A percentile compares a stretch with the other conserved stretches of the same genome.
Evolutionary conservation across 1,284 basidiomycete genomes (phyloP).

Genomic region (Thelephora terrestris): DNA sequence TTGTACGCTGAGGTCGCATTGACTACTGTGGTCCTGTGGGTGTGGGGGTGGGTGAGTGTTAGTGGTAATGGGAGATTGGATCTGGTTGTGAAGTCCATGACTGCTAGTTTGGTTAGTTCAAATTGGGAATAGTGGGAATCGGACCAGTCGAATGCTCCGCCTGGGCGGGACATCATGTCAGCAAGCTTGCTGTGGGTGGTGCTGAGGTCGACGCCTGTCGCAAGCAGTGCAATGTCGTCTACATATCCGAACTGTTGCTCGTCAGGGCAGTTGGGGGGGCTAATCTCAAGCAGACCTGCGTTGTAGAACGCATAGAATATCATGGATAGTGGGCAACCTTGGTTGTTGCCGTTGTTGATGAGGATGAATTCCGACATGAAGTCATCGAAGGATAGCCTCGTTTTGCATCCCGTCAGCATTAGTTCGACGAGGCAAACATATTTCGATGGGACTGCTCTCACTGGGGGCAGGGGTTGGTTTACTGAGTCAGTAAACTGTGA

Average conservation of each 20-base stretch:
- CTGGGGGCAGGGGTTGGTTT: too few species aligned
- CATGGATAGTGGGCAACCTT: constrained; percentile 25
- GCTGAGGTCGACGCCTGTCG: constrained; percentile 8
- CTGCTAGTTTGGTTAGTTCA: neutral
- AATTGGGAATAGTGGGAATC: constrained; percentile 12
- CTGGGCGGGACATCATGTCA: constrained; percentile 12
- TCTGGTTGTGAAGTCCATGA: neutral
- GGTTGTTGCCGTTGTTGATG: constrained; percentile 22
- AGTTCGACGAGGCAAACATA: neutral
- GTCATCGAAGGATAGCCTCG: constrained; percentile 22
- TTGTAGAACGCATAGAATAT: constrained; percentile 27
- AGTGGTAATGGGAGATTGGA: neutral
- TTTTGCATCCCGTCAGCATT: constrained; percentile 16
- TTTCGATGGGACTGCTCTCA: constrained; percentile 17
- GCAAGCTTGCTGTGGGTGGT: constrained; percentile 11
- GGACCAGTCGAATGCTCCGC: constrained; percentile 17
- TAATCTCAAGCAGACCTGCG: constrained; percentile 15
- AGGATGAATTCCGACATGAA: constrained; percentile 14
- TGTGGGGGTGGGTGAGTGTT: neutral
- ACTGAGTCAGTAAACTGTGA: too few species aligned
- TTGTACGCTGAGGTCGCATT: neutral
- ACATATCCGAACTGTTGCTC: constrained; percentile 18
- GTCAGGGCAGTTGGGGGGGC: constrained; percentile 1
- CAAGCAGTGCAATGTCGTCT: constrained; percentile 18
- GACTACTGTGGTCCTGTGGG: neutral